Conservation (phyloP, 176 grass and related monocot species). For the maize (Zea mays) region Zm-B73-REFERENCE-NAM-5.0 NC_050100.1:199111001-199111500, state of each 20-base stretch:
- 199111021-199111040: too few relatives aligned
- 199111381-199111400: constrained; percentile 26
- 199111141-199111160: constrained; percentile 26
- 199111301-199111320: neutral
- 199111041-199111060: too few relatives aligned
- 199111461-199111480: neutral
- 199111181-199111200: constrained; percentile 23
- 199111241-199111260: constrained; percentile 6
- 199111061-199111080: too few relatives aligned
- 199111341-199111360: constrained; percentile 36
- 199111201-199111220: constrained; percentile 49
- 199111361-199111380: constrained; percentile 53
- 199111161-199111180: constrained; percentile 37
- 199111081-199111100: neutral
- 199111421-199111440: neutral
- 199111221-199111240: constrained; percentile 45
- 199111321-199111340: too few relatives aligned
- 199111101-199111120: constrained; percentile 17
- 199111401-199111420: constrained; percentile 14
- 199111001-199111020: too few relatives aligned
- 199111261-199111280: constrained; percentile 25
- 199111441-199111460: neutral
- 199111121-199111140: constrained; percentile 18
- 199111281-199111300: constrained; percentile 29
- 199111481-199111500: neutral